Percentiles rank a stretch among this genome's conserved stretches.
Evolutionary conservation across 306 rosid genomes (phyloP).

Genomic region (Quercus suber): DNA sequence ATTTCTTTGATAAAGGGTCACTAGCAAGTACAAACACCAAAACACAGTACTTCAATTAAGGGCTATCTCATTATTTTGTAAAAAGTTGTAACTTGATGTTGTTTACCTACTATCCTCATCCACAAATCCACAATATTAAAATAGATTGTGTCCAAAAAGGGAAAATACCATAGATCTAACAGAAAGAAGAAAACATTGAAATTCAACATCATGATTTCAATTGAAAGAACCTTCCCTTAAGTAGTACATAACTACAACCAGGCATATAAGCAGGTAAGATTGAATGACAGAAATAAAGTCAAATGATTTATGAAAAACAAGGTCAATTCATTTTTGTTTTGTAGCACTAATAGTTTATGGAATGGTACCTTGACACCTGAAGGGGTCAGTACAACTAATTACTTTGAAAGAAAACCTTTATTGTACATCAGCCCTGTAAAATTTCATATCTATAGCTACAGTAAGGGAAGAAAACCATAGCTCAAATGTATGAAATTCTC

Average conservation of each 20-base stretch:
- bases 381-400: background rate
- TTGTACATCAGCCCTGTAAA: background rate
- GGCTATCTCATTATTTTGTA: background rate
- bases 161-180: background rate
- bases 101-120: background rate
- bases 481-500: constrained; percentile 30
- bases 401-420: background rate
- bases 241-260: too few relatives aligned
- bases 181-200: background rate
- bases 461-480: constrained; percentile 1
- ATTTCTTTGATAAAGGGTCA: constrained; percentile 2
- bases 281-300: background rate
- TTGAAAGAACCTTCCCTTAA: background rate
- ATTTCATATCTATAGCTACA: background rate
- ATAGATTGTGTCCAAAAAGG: background rate
- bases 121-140: background rate
- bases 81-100: background rate
- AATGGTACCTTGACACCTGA: background rate
- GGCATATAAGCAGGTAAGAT: background rate
- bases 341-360: background rate
- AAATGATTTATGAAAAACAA: background rate
- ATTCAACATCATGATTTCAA: background rate
- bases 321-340: background rate
- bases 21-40: background rate
- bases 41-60: background rate